Conservation (phyloP, 106 monocot genomes). For the Apostasia ramifera region DNA sequence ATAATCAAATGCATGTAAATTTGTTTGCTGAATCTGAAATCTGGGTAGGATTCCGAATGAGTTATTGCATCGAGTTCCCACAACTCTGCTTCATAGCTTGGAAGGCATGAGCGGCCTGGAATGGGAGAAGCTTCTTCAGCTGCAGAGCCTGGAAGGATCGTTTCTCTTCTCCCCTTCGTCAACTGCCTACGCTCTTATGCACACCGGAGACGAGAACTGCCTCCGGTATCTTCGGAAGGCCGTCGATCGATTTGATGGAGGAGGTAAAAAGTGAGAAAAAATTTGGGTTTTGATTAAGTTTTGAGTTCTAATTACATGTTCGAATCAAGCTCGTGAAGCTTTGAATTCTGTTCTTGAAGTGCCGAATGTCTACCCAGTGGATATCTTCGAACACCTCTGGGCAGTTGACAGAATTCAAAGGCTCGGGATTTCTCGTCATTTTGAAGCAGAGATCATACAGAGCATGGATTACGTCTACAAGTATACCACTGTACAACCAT, state of each 20-base stretch:
- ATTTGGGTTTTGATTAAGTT: background rate
- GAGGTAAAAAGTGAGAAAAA: conserved; percentile 37
- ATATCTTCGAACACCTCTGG: conserved; percentile 96
- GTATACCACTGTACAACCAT: conserved; percentile 9
- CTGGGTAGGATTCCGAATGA: conserved; percentile 74
- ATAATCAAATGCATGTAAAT: background rate
- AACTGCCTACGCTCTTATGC: conserved; percentile 75
- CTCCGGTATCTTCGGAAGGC: conserved; percentile 48
- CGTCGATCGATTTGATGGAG: conserved; percentile 60
- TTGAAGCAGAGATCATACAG: conserved; percentile 58
- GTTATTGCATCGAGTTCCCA: conserved; percentile 77
- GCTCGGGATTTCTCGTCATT: conserved; percentile 80
- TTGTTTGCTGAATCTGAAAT: background rate
- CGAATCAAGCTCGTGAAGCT: too few relatives aligned
- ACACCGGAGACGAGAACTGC: conserved; percentile 58
- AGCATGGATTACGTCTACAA: conserved; percentile 62
- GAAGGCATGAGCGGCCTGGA: conserved; percentile 80
- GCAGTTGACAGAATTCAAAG: conserved; percentile 75
- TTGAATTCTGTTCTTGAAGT: conserved; percentile 20
- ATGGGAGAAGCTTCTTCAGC: conserved; percentile 66
- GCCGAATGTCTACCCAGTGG: conserved; percentile 95
- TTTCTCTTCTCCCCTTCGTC: conserved; percentile 90
- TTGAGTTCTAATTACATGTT: too few relatives aligned
- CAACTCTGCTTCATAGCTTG: conserved; percentile 86
- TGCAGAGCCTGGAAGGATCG: conserved; percentile 66